phyloP scores from a whole-genome alignment of 1,284 basidiomycete genomes.

The Tetrapyrgos nigripes region DNA sequence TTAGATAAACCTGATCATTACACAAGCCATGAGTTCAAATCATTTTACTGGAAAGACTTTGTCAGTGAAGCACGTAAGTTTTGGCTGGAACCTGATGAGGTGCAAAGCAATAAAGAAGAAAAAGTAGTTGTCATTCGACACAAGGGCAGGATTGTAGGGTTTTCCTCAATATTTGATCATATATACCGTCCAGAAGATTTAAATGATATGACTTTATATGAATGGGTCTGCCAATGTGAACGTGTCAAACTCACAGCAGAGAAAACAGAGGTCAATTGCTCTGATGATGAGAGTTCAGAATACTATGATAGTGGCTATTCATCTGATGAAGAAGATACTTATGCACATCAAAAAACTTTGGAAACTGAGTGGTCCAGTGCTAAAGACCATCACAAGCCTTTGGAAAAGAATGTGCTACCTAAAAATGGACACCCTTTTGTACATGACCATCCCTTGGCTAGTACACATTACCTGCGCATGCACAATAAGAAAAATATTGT shows the following conservation, averaged over 20 bases:
- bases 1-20: conserved; percentile 40
- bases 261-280: conserved; percentile 31
- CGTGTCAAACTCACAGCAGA: not conserved
- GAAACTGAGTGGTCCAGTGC: not conserved
- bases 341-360: not conserved
- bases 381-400: not conserved
- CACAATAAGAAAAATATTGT: too few species aligned
- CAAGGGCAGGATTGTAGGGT: not conserved
- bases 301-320: conserved; percentile 6
- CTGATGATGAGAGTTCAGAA: too few species aligned
- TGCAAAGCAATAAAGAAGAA: conserved; percentile 7
- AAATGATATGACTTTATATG: conserved; percentile 9
- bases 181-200: conserved; percentile 18
- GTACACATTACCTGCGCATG: too few species aligned
- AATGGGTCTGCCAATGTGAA: conserved; percentile 18
- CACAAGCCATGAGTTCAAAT: conserved; percentile 31
- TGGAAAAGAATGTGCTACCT: conserved; percentile 9
- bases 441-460: not conserved
- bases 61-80: conserved; percentile 20
- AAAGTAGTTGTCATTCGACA: conserved; percentile 15
- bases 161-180: conserved; percentile 24
- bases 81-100: conserved; percentile 10
- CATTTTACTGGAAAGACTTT: conserved; percentile 35
- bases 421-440: not conserved
- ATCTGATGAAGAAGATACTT: not conserved